Conservation (phyloP, 1,284 basidiomycete genomes). For the Mycena sp. region DNA sequence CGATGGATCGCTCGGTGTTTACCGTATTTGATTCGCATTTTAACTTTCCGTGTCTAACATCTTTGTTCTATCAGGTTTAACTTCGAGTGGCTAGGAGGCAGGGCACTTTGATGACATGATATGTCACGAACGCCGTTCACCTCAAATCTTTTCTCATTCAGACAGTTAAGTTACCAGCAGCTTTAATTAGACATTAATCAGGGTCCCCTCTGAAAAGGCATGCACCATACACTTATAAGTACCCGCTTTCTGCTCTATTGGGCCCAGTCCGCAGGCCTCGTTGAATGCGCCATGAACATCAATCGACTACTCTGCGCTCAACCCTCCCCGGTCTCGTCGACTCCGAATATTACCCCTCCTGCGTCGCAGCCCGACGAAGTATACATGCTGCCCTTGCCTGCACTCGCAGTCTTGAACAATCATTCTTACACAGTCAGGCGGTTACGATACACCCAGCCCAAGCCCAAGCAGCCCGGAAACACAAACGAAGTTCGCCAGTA, state of each 20-base stretch:
- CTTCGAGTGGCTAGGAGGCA: constrained; percentile 24
- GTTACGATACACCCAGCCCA: too few species aligned
- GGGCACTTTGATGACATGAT: not conserved
- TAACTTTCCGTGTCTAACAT: constrained; percentile 17
- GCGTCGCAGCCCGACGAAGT: constrained; percentile 6
- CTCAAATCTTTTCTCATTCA: constrained; percentile 15
- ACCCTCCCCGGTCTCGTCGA: constrained; percentile 8
- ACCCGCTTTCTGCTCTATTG: not conserved
- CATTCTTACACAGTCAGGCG: too few species aligned
- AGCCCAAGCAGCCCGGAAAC: constrained; percentile 11
- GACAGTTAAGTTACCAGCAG: constrained; percentile 11
- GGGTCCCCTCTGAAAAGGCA: constrained; percentile 12
- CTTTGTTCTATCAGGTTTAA: constrained; percentile 2
- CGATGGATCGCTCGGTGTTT: not conserved
- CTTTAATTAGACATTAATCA: constrained; percentile 25
- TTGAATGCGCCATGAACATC: constrained; percentile 22
- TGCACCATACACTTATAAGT: constrained; percentile 15
- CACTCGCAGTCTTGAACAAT: not conserved
- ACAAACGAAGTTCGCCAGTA: constrained; percentile 23
- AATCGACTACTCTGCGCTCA: constrained; percentile 23
- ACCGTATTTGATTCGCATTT: constrained; percentile 2
- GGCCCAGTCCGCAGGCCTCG: not conserved
- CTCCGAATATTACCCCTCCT: constrained; percentile 2
- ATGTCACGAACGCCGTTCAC: constrained; percentile 23
- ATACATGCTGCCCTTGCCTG: not conserved